Conservation (phyloP, 768 basidiomycete species). For the Lactarius vividus region DNA sequence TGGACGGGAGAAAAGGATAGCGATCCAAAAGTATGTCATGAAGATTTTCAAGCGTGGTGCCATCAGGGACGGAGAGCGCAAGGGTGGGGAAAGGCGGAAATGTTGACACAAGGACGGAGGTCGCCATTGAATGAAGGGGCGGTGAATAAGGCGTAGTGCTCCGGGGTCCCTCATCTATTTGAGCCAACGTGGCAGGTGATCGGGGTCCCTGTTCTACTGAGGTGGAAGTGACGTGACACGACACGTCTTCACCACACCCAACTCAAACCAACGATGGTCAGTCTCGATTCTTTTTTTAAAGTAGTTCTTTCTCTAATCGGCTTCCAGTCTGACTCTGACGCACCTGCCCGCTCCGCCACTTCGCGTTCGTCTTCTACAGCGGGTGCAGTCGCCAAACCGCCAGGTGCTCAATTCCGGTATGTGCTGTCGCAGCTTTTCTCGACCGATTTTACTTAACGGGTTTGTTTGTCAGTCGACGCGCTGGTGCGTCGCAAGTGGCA, state of each 20-base stretch:
- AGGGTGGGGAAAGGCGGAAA: conserved; percentile 61
- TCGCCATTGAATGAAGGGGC: conserved; percentile 40
- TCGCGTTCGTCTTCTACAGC: conserved; percentile 39
- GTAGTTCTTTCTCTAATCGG: neutral
- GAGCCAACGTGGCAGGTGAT: neutral
- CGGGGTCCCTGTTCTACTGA: neutral
- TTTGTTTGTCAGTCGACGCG: conserved; percentile 57
- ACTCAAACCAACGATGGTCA: conserved; percentile 6
- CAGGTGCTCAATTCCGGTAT: conserved; percentile 83
- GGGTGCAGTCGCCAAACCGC: conserved; percentile 63
- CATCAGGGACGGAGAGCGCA: conserved; percentile 44
- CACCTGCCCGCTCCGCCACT: conserved; percentile 46
- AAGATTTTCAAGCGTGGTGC: conserved; percentile 42
- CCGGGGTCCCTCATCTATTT: no score
- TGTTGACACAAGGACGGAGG: conserved; percentile 54
- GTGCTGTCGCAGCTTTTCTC: neutral
- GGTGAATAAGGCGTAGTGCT: neutral
- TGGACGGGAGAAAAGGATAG: conserved; percentile 46
- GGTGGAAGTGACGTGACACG: neutral
- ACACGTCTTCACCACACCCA: neutral
- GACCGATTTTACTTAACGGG: neutral
- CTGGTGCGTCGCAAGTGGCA: conserved; percentile 58
- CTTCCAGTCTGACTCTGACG: conserved; percentile 77
- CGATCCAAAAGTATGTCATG: conserved; percentile 44
- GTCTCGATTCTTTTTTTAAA: neutral